Evolutionary conservation across 2,329 filamentous ascomycete genomes (phyloP).

Genomic region (Rutstroemia sp.): DNA sequence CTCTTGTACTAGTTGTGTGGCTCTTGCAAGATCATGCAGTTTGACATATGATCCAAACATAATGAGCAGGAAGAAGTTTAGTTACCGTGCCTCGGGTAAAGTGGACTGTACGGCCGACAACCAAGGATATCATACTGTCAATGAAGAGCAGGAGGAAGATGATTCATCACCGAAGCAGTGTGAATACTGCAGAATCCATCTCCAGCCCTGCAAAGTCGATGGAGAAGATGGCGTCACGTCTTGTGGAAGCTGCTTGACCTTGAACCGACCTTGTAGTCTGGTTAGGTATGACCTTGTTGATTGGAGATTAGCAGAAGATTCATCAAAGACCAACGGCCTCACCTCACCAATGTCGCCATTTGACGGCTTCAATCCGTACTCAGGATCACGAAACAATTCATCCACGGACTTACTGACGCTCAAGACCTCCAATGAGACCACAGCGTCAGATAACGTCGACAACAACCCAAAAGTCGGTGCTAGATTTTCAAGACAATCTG

Average conservation of each 20-base stretch:
- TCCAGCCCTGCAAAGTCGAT: conserved; percentile 19
- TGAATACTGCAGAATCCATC: conserved; percentile 17
- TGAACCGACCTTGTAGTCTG: conserved; percentile 17
- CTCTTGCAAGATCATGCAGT: conserved; percentile 51
- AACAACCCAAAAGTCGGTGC: conserved; percentile 56
- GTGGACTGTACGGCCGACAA: neutral
- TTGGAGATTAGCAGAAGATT: conserved; percentile 8
- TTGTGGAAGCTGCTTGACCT: conserved; percentile 18
- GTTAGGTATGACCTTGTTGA: neutral
- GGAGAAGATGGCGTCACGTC: conserved; percentile 9
- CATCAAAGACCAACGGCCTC: neutral
- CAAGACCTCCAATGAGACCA: conserved; percentile 50
- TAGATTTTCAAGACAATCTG: conserved; percentile 72
- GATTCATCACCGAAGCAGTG: conserved; percentile 11
- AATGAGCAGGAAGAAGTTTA: neutral
- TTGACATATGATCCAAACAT: conserved; percentile 34
- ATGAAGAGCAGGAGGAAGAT: neutral
- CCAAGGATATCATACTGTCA: neutral
- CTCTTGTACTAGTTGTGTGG: conserved; percentile 56
- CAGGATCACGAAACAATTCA: conserved; percentile 13
- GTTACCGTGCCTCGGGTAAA: conserved; percentile 3
- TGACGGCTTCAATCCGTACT: conserved; percentile 10
- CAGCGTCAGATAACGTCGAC: conserved; percentile 41
- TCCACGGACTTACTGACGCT: conserved; percentile 15
- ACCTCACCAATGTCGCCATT: conserved; percentile 6